These are phyloP conservation scores for Vitellaria paradoxa DNA, from an alignment of 179 eudicot species.

Conservation along the genomic window DNA sequence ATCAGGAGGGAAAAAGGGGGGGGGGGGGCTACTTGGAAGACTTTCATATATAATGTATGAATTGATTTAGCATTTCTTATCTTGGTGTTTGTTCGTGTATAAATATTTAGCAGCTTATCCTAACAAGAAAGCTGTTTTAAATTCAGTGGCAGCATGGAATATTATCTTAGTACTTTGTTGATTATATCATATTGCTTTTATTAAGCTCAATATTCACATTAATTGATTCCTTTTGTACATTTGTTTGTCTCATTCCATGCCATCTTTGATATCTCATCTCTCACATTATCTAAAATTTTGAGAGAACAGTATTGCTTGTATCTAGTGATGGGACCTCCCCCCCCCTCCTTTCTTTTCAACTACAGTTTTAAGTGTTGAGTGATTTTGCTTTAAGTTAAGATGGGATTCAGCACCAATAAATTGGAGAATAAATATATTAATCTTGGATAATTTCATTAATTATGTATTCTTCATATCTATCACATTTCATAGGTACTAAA, in stretches of 20 bases:
- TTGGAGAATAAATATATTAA: no score
- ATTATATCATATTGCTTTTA: background rate
- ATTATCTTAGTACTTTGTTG: background rate
- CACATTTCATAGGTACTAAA: no score
- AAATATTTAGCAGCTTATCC: background rate
- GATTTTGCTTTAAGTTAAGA: no score
- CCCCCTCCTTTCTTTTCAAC: no score
- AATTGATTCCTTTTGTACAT: background rate
- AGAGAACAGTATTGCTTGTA: background rate
- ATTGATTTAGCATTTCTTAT: background rate
- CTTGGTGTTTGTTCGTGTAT: background rate
- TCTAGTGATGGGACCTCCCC: no score
- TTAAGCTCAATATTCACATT: background rate
- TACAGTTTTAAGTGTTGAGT: no score
- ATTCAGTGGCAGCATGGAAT: background rate
- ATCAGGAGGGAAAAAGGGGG: no score
- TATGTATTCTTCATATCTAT: no score
- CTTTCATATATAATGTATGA: background rate
- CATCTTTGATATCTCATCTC: background rate
- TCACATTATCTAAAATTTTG: background rate
- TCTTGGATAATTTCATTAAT: no score
- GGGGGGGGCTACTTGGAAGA: background rate
- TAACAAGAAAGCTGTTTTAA: background rate
- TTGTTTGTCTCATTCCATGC: background rate
- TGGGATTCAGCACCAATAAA: no score